A percentile compares a stretch with the other conserved stretches of the same genome.
Conservation (phyloP, 129 eudicot genomes). For the Saussurea involucrata region DNA sequence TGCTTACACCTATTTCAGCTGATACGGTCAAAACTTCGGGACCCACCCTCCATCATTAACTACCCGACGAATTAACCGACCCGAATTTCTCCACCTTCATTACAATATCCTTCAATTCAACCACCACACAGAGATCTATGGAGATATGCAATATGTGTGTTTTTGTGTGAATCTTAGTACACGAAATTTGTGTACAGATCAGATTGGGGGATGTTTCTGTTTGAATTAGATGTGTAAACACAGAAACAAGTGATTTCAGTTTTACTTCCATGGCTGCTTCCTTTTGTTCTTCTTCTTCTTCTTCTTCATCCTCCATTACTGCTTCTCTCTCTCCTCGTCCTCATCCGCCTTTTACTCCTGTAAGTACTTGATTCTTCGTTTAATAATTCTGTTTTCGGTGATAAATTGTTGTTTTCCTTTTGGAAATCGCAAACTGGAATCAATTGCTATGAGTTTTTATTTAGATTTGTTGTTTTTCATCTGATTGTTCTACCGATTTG, state of each 20-base stretch:
- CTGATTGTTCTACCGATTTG: neutral
- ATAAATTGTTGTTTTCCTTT: neutral
- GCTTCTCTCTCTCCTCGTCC: constrained; percentile 47
- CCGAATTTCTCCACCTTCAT: constrained; percentile 14
- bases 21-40: constrained; percentile 27
- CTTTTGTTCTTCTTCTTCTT: constrained; percentile 26
- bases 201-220: constrained; percentile 1
- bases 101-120: constrained; percentile 14
- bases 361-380: constrained; percentile 23
- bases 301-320: constrained; percentile 47
- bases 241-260: constrained; percentile 1
- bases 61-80: constrained; percentile 32
- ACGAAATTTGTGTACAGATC: neutral
- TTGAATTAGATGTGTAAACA: neutral
- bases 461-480: neutral
- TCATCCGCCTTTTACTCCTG: constrained; percentile 76
- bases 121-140: neutral
- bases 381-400: neutral
- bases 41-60: constrained; percentile 24
- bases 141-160: neutral
- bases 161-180: neutral
- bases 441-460: neutral
- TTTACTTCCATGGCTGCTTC: constrained; percentile 48
- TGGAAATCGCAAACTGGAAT: neutral
- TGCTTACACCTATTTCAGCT: constrained; percentile 20